A percentile compares a stretch with the other conserved stretches of the same genome.
Conservation (phyloP, 2,329 filamentous ascomycete genomes). For the Ascochyta fabae region DNA sequence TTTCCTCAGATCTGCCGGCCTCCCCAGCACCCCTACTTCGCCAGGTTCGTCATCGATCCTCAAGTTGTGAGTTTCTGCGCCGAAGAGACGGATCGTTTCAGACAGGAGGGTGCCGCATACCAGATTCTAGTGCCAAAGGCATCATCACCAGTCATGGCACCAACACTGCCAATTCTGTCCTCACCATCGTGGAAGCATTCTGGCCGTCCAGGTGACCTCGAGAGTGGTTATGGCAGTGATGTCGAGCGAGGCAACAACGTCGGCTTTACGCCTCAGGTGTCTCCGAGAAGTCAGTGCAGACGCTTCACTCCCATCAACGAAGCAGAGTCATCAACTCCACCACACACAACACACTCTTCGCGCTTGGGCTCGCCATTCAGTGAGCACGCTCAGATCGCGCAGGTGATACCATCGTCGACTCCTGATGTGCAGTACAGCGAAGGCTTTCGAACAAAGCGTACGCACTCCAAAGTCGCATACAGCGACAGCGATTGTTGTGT, state of each 20-base stretch:
- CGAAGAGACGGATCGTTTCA: constrained; percentile 49
- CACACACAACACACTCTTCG: constrained; percentile 15
- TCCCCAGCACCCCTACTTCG: constrained; percentile 68
- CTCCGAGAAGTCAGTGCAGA: constrained; percentile 41
- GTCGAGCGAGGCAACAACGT: constrained; percentile 47
- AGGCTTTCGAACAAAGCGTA: constrained; percentile 34
- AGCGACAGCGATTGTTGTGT: neutral
- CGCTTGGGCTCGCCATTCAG: constrained; percentile 18
- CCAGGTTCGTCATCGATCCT: constrained; percentile 52
- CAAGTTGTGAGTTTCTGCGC: constrained; percentile 48
- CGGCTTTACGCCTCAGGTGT: constrained; percentile 49
- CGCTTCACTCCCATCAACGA: constrained; percentile 52
- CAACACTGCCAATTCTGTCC: constrained; percentile 20
- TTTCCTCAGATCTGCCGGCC: constrained; percentile 77
- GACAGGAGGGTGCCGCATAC: constrained; percentile 30
- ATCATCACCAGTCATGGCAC: constrained; percentile 15
- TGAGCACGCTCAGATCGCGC: constrained; percentile 3
- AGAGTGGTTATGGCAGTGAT: constrained; percentile 53
- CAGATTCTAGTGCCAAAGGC: neutral
- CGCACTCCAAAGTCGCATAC: constrained; percentile 32
- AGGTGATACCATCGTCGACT: constrained; percentile 23
- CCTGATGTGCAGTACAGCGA: constrained; percentile 18
- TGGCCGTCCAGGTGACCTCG: constrained; percentile 32
- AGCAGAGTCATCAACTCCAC: constrained; percentile 21
- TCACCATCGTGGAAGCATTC: constrained; percentile 21